Base-by-base conservation (phyloP, 192 early-diverging fungal genomes). In the Cladochytrium replicatum region DNA sequence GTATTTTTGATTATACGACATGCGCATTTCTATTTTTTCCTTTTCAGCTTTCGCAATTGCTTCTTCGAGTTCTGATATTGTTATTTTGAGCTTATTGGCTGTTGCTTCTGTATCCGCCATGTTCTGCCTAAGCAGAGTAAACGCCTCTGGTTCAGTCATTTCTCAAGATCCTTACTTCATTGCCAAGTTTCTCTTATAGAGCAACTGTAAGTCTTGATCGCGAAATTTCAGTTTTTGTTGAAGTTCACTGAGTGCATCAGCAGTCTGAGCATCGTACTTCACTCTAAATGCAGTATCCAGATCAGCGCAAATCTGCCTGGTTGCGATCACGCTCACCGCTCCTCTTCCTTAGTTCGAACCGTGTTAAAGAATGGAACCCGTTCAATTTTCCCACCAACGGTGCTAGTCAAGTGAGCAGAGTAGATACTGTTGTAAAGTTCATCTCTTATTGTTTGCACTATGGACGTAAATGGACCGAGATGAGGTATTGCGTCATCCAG, bases 181-280 rank as follows among this genome's bases (percentile, higher is more conserved):
- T 2, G 45, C 41, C 11, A 74, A 56, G 32, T 70, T 74, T 37
- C 66, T 74, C 30, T 58, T 48, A 38, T 70, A 58, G 9, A 67
- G 47, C 32, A 74, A 57, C 37, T 74, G 61, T 19, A 68, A 24
- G 60, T 74, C 71, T 21, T 74, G 54, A n/a, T 74, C 71, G 3
- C 62, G 50, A 38, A 74, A 74, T 31, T 63, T 67, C 23, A 74
- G 32, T 39, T 67, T 63, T 41, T 74, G 67, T 17, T 53, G 22
- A 4, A 70, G 28, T 24, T 66, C 67, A 0, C 55, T 38, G 6
- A 67, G 41, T 1, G 56, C 26, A 9, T 69, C 58, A 29, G 41
- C 47, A 17, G 45, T 60, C 39, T 60, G 55, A n/a, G 46, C 52
- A 13, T 37, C 41, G 29, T 64, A 56, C 27, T 62, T 57, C 11